Percentiles rank a stretch among this genome's conserved stretches.
Conservation (phyloP, 768 basidiomycete genomes). For the Suillus subalutaceus region DNA sequence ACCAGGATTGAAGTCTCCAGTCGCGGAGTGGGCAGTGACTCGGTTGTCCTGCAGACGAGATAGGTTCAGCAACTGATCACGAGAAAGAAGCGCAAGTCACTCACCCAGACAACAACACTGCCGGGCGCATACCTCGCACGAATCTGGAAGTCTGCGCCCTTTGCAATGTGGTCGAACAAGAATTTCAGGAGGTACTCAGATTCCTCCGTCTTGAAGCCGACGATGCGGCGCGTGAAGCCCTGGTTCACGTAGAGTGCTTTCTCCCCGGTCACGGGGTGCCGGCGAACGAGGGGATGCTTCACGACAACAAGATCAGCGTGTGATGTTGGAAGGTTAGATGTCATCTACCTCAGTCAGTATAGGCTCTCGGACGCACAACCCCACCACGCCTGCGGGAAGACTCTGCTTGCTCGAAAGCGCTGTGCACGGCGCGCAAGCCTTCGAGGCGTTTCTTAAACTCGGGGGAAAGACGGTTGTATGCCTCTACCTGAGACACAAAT, state of each 20-base stretch:
- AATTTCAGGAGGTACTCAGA: conserved; percentile 58
- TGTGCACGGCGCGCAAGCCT: conserved; percentile 59
- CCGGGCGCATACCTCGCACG: conserved; percentile 53
- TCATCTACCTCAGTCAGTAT: conserved; percentile 44
- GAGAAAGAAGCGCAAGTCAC: conserved; percentile 15
- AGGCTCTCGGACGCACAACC: conserved; percentile 53
- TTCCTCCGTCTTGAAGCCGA: conserved; percentile 57
- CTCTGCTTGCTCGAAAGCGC: conserved; percentile 56
- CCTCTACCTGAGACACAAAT: conserved; percentile 60
- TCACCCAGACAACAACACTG: conserved; percentile 59
- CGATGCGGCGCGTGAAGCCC: conserved; percentile 56
- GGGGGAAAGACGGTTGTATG: conserved; percentile 59
- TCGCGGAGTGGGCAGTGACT: conserved; percentile 49
- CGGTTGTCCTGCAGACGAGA: conserved; percentile 44
- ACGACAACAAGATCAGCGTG: conserved; percentile 2
- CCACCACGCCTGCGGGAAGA: conserved; percentile 45
- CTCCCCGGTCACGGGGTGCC: conserved; percentile 65
- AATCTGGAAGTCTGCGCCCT: conserved; percentile 53
- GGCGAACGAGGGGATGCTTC: conserved; percentile 57
- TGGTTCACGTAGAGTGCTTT: conserved; percentile 63
- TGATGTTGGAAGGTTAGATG: conserved; percentile 2
- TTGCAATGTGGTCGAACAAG: conserved; percentile 54
- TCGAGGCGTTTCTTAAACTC: conserved; percentile 61
- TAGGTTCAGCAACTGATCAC: conserved; percentile 4
- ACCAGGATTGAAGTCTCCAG: conserved; percentile 39